phyloP scores from a whole-genome alignment of 345 rosid genomes.

The Camelina neglecta region DNA sequence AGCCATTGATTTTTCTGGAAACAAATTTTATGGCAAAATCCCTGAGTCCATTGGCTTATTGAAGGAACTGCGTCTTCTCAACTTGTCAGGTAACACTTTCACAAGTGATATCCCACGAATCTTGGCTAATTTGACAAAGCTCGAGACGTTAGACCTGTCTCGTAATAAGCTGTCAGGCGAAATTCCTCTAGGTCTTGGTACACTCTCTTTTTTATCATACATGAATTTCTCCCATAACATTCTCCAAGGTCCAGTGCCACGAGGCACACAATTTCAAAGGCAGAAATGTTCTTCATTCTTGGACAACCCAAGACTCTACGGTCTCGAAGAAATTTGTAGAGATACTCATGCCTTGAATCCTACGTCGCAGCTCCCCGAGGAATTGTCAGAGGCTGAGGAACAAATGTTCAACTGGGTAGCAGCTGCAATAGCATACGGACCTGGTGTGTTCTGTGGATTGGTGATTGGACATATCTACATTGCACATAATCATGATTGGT shows the following conservation, averaged over 20 bases:
- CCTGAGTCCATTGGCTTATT: background rate
- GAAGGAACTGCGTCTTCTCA: constrained; percentile 16
- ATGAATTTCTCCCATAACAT: constrained; percentile 20
- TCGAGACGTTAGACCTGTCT: background rate
- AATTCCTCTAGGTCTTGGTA: constrained; percentile 24
- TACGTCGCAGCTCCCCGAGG: background rate
- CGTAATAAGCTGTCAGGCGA: background rate
- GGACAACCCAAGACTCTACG: background rate
- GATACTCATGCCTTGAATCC: background rate
- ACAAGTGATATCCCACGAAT: background rate
- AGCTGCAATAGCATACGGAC: background rate
- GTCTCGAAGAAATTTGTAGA: constrained; percentile 7
- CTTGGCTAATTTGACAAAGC: constrained; percentile 3
- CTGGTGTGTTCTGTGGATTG: background rate
- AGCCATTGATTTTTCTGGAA: constrained; percentile 29
- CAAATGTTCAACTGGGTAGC: background rate
- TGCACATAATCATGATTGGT: background rate
- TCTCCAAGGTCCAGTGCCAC: constrained; percentile 2
- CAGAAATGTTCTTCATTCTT: constrained; percentile 10
- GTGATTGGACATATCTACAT: background rate
- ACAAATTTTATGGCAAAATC: background rate
- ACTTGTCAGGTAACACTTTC: constrained; percentile 25
- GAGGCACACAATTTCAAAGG: constrained; percentile 6
- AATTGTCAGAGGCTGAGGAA: background rate
- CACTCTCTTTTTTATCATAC: background rate